These are phyloP conservation scores for Diaporthe citriasiana DNA, from an alignment of 2,329 filamentous ascomycete species.

Conservation along the genomic window DNA sequence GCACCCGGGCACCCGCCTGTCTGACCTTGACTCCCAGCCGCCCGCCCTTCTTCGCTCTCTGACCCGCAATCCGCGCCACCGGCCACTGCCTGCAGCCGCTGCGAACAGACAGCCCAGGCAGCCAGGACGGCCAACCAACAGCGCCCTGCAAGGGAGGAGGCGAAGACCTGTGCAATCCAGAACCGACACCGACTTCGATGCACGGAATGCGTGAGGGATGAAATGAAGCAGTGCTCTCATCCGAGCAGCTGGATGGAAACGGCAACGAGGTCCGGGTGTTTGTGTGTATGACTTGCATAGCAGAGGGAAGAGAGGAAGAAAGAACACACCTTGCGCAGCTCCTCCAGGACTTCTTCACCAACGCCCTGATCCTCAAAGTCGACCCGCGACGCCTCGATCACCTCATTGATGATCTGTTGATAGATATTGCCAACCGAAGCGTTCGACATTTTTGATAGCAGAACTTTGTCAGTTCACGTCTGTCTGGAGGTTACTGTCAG, in stretches of 20 bases:
- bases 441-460: constrained; percentile 67
- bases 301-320: neutral
- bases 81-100: constrained; percentile 21
- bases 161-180: neutral
- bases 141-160: constrained; percentile 2
- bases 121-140: constrained; percentile 38
- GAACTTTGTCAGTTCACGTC: neutral
- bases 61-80: constrained; percentile 51
- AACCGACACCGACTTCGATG: constrained; percentile 28
- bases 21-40: constrained; percentile 49
- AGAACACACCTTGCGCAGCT: constrained; percentile 84
- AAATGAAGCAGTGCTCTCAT: neutral
- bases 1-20: constrained; percentile 62
- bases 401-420: constrained; percentile 81
- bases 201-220: neutral
- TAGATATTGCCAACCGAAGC: constrained; percentile 82
- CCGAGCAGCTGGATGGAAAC: neutral
- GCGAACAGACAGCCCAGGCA: constrained; percentile 43
- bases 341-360: constrained; percentile 86
- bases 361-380: constrained; percentile 98
- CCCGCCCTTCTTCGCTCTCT: constrained; percentile 49
- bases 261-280: neutral
- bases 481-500: constrained; percentile 1
- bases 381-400: constrained; percentile 91
- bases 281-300: neutral